Percentiles rank a stretch among this genome's conserved stretches.
phyloP scores from a whole-genome alignment of 768 basidiomycete genomes.

The Pulveroboletus sp. region DNA sequence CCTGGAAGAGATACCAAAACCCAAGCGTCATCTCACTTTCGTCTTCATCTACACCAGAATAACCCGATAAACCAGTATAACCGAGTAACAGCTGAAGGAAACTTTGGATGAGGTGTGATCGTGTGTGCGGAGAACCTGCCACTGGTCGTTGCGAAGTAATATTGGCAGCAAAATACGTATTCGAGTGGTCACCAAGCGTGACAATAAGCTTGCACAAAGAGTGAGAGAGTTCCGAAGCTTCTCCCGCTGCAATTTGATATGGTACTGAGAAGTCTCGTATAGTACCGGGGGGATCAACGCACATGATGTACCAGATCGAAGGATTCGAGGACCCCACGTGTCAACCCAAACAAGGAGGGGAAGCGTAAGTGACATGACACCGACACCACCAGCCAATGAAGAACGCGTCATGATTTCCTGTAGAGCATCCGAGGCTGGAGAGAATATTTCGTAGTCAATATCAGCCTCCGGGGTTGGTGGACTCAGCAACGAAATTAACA shows the following conservation, averaged over 20 bases:
- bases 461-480: conserved; percentile 29
- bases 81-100: conserved; percentile 69
- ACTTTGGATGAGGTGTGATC: conserved; percentile 55
- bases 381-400: conserved; percentile 63
- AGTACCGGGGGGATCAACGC: conserved; percentile 12
- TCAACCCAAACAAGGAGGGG: conserved; percentile 81
- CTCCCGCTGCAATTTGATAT: conserved; percentile 12
- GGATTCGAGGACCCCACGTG: conserved; percentile 45
- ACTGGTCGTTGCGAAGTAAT: conserved; percentile 47
- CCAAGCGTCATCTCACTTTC: conserved; percentile 82
- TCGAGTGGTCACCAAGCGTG: conserved; percentile 83
- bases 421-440: conserved; percentile 63
- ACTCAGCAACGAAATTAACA: conserved; percentile 48
- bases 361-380: conserved; percentile 70
- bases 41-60: conserved; percentile 79
- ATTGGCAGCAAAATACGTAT: conserved; percentile 66
- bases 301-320: conserved; percentile 36
- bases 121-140: conserved; percentile 33
- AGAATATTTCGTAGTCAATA: conserved; percentile 50
- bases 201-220: conserved; percentile 78
- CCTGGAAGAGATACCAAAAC: conserved; percentile 91
- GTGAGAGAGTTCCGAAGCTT: conserved; percentile 53
- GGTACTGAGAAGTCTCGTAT: background rate
- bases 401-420: conserved; percentile 78
- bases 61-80: conserved; percentile 71